Base-by-base conservation (phyloP, 1,284 basidiomycete species). In the Stygiomarasmius scandens region DNA sequence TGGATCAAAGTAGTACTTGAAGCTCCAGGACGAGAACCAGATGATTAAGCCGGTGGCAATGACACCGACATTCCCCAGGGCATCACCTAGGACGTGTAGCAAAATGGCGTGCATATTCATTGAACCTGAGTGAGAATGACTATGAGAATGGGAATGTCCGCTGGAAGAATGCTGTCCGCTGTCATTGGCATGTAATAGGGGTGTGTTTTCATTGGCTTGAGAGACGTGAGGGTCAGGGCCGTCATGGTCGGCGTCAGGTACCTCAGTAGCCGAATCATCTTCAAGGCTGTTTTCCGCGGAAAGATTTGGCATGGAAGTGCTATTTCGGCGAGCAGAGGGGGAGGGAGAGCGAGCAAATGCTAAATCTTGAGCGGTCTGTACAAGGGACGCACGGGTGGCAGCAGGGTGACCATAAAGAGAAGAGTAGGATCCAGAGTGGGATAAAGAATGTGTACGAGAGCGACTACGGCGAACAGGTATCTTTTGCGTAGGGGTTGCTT, bases 81-180 rank as follows among this genome's bases (percentile, higher is more conserved):
- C 97, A 75, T 99, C 97, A 34, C 97, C 96, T 43, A 99, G 74
- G 24, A 99, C 96, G 73, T 99, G 97, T 23, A 99, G 76, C 56
- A 99, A 82, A 2, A 99, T 83, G 27, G 95, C 97, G 32, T 81
- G 91, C 95, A 99, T 98, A 76, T 98, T 99, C 96, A 99, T 98
- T 4, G 89, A 92, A 19, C 90, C 87, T 52, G 66, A 78, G 68
- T 93, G 90, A 1, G 78, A 71, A 67, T 92, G 89, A 9, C 68
- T 57, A 61, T 72, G 73, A 20, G 61, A 38, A 60, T 71, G 65
- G 6, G 65, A 41, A 32, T 25, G 46, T 22, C 65, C 46, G 54
- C 59, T 38, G 16, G 38, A 53, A 20, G 47, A 46, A 29, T 49
- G 45, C 25, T 49, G 24, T 43, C 29, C 49, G 32, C 43, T 51